Conservation (phyloP, 2,329 filamentous ascomycete species). For the Penicillium sp. region DNA sequence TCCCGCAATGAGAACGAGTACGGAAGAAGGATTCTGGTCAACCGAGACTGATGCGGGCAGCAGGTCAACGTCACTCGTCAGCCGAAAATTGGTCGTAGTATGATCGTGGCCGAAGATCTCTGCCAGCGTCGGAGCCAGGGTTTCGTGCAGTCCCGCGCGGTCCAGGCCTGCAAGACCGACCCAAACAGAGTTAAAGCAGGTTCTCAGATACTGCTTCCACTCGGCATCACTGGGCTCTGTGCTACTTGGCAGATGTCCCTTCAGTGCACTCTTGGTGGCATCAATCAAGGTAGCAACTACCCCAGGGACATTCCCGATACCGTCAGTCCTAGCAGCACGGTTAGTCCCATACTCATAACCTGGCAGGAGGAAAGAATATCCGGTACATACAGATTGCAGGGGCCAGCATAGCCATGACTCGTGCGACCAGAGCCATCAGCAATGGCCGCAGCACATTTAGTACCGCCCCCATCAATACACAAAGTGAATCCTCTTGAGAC, state of each 20-base stretch:
- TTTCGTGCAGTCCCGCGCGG: conserved; percentile 35
- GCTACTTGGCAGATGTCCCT: conserved; percentile 5
- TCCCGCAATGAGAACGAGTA: conserved; percentile 48
- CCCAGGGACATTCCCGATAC: conserved; percentile 20
- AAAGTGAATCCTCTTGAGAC: conserved; percentile 29
- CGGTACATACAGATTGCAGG: conserved; percentile 46
- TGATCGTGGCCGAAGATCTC: conserved; percentile 34
- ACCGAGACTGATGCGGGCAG: conserved; percentile 35
- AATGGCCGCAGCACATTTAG: conserved; percentile 48
- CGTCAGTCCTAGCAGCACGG: conserved; percentile 23
- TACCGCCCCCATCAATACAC: conserved; percentile 50
- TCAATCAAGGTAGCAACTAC: conserved; percentile 34
- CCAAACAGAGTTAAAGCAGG: conserved; percentile 41
- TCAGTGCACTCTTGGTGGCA: conserved; percentile 25
- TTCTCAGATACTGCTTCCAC: conserved; percentile 11
- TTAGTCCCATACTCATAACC: not conserved
- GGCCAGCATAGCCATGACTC: conserved; percentile 39
- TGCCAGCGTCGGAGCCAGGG: conserved; percentile 34
- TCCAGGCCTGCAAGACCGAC: conserved; percentile 49
- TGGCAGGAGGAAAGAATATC: not conserved
- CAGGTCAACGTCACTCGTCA: conserved; percentile 49
- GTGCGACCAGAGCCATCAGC: conserved; percentile 30
- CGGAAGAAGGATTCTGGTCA: conserved; percentile 22
- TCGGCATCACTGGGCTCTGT: not conserved
- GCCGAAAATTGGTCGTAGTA: conserved; percentile 25